These are phyloP conservation scores for Gossypium turneri DNA, from an alignment of 345 rosid genomes.

Conservation along the genomic window DNA sequence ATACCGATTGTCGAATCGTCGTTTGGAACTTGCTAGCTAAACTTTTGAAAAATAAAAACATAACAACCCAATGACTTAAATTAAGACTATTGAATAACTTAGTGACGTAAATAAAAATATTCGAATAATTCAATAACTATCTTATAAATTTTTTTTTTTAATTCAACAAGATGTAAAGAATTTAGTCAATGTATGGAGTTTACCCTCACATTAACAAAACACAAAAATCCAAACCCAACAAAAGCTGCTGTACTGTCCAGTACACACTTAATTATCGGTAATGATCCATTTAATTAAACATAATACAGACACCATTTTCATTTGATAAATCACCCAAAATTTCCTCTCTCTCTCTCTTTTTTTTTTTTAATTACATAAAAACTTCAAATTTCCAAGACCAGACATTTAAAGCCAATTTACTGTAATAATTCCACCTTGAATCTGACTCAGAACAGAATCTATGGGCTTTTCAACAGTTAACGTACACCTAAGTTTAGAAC, in stretches of 20 bases:
- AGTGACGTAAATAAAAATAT: too few relatives aligned
- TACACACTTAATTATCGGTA: slow-evolving; percentile 17
- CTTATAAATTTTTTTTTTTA: too few relatives aligned
- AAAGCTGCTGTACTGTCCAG: slow-evolving; percentile 28
- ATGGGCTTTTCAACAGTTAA: not conserved
- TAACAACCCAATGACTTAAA: too few relatives aligned
- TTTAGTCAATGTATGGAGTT: too few relatives aligned
- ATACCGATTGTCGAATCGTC: too few relatives aligned
- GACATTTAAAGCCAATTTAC: not conserved
- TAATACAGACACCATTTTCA: not conserved
- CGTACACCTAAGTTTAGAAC: not conserved
- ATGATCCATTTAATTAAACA: not conserved
- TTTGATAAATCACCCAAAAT: not conserved
- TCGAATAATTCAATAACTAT: too few relatives aligned
- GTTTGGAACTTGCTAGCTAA: too few relatives aligned
- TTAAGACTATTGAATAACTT: too few relatives aligned
- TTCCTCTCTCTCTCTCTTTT: not conserved
- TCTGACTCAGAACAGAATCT: not conserved
- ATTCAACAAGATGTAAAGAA: too few relatives aligned
- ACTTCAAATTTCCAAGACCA: not conserved
- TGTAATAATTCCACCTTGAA: not conserved
- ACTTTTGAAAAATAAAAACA: too few relatives aligned
- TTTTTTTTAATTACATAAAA: not conserved
- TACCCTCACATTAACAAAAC: not conserved
- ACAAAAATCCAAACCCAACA: slow-evolving; percentile 24